Evolutionary conservation across 441 rosid genomes (phyloP), one percentile per base, ranked within the genome.

Genomic region (Gossypium schwendimanii): DNA sequence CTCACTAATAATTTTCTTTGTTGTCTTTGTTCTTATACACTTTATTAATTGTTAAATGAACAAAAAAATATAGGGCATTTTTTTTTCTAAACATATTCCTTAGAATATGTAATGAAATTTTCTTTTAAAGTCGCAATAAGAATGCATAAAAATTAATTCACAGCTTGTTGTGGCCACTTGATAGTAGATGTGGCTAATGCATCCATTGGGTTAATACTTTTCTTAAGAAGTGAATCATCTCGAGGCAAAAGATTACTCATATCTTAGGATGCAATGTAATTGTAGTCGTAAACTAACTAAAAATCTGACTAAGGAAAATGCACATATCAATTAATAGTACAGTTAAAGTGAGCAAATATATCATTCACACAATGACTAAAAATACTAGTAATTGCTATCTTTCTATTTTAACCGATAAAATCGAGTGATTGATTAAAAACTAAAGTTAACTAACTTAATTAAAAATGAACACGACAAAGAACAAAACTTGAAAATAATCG

Each of bases 201-300:
- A 50, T 88, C 91, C 84, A 88, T 81, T 28, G 94, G 96, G 71
- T 92, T 83, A 2, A 82, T 82, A 9, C 88, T 86, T 80, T 89
- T 92, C 79, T 83, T 84, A 45, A 86, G 85, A 76, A 90, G 88
- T 65, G 96, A 94, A 83, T 90, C 96, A 10, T 89, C 82, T 9
- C 10, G 73, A 53, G 93, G 92, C 69, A 92, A 78, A 23, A 90
- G 75, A 39, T 81, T 78, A 1, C 74, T 71, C 88, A 89, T 79
- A 58, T 89, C 93, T 54, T 89, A 91, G 6, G 90, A 92, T 3
- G 91, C 91, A 0, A 92, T 28, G 6, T 28, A 1, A 4, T 28
- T 28, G 1, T 5, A 28, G 33, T 28, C 33, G 6, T 28, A 28
- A 28, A 4, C 33, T 28, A 28, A 4, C 6, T 28, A 28, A 28